Evolutionary conservation across 140 eudicot species (phyloP).

Genomic region (Senecio squalidus): DNA sequence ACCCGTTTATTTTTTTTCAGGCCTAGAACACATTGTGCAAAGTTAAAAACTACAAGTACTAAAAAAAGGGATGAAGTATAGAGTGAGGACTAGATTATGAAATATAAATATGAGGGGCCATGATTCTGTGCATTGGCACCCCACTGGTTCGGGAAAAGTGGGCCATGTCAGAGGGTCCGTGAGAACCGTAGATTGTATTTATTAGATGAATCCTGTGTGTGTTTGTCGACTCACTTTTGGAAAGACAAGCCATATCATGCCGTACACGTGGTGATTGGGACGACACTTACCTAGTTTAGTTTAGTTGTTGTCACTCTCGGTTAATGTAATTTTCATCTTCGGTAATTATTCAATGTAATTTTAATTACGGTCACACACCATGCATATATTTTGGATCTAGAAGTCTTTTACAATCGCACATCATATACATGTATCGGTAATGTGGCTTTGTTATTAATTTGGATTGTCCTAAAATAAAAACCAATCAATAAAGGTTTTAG

Average conservation of each 20-base stretch:
- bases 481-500: too few relatives aligned
- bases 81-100: not conserved
- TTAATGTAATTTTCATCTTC: too few relatives aligned
- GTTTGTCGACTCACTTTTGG: conserved; percentile 12
- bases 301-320: not conserved
- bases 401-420: too few relatives aligned
- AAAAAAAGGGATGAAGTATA: not conserved
- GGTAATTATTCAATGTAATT: too few relatives aligned
- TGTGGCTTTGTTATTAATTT: too few relatives aligned
- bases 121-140: conserved; percentile 1
- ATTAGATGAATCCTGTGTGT: not conserved
- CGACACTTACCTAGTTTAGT: not conserved
- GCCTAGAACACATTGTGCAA: too few relatives aligned
- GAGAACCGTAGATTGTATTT: conserved; percentile 3
- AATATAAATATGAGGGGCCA: not conserved
- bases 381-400: too few relatives aligned
- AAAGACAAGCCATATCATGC: conserved; percentile 12
- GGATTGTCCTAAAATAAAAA: too few relatives aligned
- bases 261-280: conserved; percentile 17
- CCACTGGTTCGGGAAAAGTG: conserved; percentile 11
- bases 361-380: too few relatives aligned
- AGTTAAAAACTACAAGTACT: conserved; percentile 1
- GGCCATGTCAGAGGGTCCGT: conserved; percentile 9
- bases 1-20: too few relatives aligned
- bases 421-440: too few relatives aligned